Conservation (phyloP, 208 protist genomes). For the Tetramitus jugosus region DNA sequence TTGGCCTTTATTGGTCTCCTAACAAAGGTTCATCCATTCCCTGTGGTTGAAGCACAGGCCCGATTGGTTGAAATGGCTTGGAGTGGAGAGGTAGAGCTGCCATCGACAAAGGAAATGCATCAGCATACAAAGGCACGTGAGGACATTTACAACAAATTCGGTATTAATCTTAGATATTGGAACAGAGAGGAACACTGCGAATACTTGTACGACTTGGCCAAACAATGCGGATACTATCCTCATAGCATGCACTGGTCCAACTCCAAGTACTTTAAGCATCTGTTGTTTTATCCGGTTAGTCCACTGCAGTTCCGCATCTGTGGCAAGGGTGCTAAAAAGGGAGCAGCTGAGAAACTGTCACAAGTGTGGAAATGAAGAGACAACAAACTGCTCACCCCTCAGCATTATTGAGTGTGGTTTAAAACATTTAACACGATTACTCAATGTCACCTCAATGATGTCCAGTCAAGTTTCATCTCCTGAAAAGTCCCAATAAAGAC, state of each 20-base stretch:
- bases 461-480: too few relatives aligned
- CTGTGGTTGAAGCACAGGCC: neutral
- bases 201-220: neutral
- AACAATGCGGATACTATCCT: neutral
- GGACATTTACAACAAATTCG: neutral
- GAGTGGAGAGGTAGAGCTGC: neutral
- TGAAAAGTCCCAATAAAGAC: too few relatives aligned
- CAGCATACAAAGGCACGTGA: neutral
- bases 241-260: neutral
- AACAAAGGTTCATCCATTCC: neutral
- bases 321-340: too few relatives aligned
- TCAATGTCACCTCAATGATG: too few relatives aligned
- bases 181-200: neutral
- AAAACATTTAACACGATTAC: too few relatives aligned
- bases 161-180: neutral
- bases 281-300: neutral
- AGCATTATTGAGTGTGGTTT: too few relatives aligned
- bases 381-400: too few relatives aligned
- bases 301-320: neutral
- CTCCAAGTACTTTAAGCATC: neutral
- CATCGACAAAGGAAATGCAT: neutral
- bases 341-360: too few relatives aligned
- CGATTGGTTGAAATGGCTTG: neutral
- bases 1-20: neutral
- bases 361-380: too few relatives aligned